Base-by-base conservation (phyloP, 2,329 filamentous ascomycete genomes). In the Trichophyton rubrum region DNA sequence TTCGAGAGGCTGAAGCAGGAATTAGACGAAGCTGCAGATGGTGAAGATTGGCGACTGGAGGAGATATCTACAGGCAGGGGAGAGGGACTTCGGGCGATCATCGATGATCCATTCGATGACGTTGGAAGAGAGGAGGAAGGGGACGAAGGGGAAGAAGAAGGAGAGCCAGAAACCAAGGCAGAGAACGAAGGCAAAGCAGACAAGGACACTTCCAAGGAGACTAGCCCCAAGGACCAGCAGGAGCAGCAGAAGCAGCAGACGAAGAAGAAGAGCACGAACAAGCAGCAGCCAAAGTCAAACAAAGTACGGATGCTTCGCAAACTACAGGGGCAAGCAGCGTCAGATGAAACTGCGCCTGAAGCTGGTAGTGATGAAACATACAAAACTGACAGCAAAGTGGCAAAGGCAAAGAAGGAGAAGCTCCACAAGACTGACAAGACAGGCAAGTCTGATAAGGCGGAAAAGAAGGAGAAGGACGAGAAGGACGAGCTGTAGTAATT, bases 11-110 rank as follows among this genome's bases (percentile, higher is more conserved):
- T 95, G 69, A 82, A 82, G 67, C 80, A 84, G 64, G 78, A 88
- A 68, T 73, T 95, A 61, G 80, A 88, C 69, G 81, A 84, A 67
- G 69, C 88, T 45, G 88, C 89, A 0, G 82, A 84, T 2, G 84
- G 86, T 6, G 82, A 85, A 65, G 84, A 84, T 15, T 96, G 90
- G 90, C 87, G 85, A 67, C 76, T 96, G 62, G 88, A 93, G 72
- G 79, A 93, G 13, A 82, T 93, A 0, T 87, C 93, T 67, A 79
- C 83, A 9, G 82, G 85, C 1, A 79, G 82, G 3, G 79, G 81
- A 22, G 75, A 82, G 63, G 86, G 90, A 69, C 82, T 92, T 45
- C 77, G 86, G 51, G 88, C 86, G 0, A 82, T 88, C 47, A 80
- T 92, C 15, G 84, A 86, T 30, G 74, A 76, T 1, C 15, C 15